Percentiles rank a stretch among this genome's conserved stretches.
These are phyloP conservation scores for Nissolia schottii DNA, from an alignment of 306 rosid species.

Conservation along the genomic window DNA sequence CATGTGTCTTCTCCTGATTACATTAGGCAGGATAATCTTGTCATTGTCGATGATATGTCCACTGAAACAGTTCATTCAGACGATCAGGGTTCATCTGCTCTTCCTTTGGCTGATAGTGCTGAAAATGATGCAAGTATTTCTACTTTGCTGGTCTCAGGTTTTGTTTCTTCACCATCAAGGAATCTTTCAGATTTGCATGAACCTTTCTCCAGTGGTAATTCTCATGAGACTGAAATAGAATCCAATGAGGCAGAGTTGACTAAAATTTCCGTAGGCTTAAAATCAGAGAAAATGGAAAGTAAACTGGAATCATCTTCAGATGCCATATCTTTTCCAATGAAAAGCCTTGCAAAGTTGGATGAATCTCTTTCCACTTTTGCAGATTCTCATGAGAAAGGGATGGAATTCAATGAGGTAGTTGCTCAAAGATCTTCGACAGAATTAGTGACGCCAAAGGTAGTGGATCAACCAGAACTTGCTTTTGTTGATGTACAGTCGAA, in stretches of 20 bases:
- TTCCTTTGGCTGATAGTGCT: constrained; percentile 3
- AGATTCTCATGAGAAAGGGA: constrained; percentile 32
- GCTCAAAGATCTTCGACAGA: constrained; percentile 30
- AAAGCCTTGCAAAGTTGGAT: constrained; percentile 22
- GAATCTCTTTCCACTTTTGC: constrained; percentile 31
- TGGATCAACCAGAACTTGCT: constrained; percentile 34
- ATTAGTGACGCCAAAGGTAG: constrained; percentile 19
- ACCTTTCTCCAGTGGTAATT: constrained; percentile 25
- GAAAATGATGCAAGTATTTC: constrained; percentile 26
- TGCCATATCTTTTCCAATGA: constrained; percentile 27
- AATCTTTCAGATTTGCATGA: constrained; percentile 28
- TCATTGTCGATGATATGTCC: constrained; percentile 21
- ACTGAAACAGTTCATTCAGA: constrained; percentile 20
- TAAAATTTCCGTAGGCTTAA: constrained; percentile 24
- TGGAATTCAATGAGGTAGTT: constrained; percentile 33
- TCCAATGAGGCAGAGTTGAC: constrained; percentile 32
- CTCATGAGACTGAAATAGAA: constrained; percentile 28
- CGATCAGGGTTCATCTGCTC: constrained; percentile 14
- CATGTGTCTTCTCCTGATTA: constrained; percentile 30
- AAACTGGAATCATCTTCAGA: constrained; percentile 30
- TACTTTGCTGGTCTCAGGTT: constrained; percentile 23
- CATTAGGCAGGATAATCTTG: constrained; percentile 21
- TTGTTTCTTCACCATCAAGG: constrained; percentile 33
- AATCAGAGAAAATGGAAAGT: constrained; percentile 26
- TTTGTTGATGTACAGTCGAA: constrained; percentile 22